Conservation (phyloP, 2,329 filamentous ascomycete genomes). For the Phialemoniopsis sp. region DNA sequence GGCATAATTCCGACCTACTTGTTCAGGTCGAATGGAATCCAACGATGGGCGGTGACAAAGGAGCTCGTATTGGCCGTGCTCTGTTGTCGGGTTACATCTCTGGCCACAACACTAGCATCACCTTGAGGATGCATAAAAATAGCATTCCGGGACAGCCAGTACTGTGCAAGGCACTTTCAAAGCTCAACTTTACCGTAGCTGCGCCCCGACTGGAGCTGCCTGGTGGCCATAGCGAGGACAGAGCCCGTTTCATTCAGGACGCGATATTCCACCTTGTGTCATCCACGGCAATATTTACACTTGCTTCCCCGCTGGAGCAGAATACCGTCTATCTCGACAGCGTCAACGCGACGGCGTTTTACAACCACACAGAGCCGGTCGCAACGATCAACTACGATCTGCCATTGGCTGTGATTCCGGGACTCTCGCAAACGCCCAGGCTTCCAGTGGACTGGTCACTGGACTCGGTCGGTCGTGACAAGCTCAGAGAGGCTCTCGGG, state of each 20-base stretch:
- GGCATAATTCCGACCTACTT: constrained; percentile 66
- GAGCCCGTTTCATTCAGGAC: constrained; percentile 66
- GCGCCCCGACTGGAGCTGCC: constrained; percentile 64
- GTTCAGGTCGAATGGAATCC: constrained; percentile 76
- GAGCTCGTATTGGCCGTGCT: constrained; percentile 60
- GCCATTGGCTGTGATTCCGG: constrained; percentile 74
- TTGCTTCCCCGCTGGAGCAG: constrained; percentile 72
- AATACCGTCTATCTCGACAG: constrained; percentile 73
- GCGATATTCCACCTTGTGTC: constrained; percentile 84
- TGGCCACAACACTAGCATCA: constrained; percentile 78
- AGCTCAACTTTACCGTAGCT: constrained; percentile 66
- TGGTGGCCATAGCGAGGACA: constrained; percentile 24
- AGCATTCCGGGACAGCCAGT: constrained; percentile 71
- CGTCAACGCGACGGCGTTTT: constrained; percentile 81
- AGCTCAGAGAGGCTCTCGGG: constrained; percentile 74
- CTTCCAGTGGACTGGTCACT: constrained; percentile 80
- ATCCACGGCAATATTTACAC: constrained; percentile 79
- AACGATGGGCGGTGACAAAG: constrained; percentile 56
- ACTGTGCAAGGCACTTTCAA: constrained; percentile 69
- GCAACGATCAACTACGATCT: constrained; percentile 73
- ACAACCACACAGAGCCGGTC: constrained; percentile 73
- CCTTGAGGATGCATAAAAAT: constrained; percentile 63
- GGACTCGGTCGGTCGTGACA: constrained; percentile 76
- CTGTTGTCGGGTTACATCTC: constrained; percentile 85
- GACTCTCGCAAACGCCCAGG: constrained; percentile 65